A percentile compares a stretch with the other conserved stretches of the same genome.
These are phyloP conservation scores for Lactarius hatsudake DNA, from an alignment of 768 basidiomycete genomes.

Conservation along the genomic window DNA sequence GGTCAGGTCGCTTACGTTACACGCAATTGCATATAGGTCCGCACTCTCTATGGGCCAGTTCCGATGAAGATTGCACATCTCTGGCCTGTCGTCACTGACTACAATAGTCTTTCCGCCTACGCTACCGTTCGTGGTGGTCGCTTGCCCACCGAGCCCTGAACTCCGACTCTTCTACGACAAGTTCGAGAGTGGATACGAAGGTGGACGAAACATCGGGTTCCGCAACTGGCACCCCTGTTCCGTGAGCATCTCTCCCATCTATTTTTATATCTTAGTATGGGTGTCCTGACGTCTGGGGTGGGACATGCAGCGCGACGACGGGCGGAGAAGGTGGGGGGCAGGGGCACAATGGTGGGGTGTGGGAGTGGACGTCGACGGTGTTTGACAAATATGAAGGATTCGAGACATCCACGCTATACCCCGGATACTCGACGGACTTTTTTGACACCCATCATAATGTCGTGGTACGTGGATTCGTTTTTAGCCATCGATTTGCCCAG, in stretches of 20 bases:
- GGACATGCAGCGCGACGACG: conserved; percentile 57
- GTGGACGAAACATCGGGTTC: conserved; percentile 81
- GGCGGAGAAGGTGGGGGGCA: conserved; percentile 52
- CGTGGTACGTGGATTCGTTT: conserved; percentile 57
- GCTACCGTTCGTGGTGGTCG: conserved; percentile 89
- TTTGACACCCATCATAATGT: conserved; percentile 85
- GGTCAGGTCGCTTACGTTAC: neutral
- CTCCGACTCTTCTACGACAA: conserved; percentile 74
- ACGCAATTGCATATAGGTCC: conserved; percentile 49
- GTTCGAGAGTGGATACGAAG: conserved; percentile 70
- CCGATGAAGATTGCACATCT: conserved; percentile 68
- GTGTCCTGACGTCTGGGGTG: conserved; percentile 9
- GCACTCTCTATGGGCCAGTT: conserved; percentile 86
- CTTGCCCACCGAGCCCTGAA: conserved; percentile 87
- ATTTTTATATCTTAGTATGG: neutral
- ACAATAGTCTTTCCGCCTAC: conserved; percentile 73
- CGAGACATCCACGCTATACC: conserved; percentile 73
- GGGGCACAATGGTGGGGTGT: conserved; percentile 91
- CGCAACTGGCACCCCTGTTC: conserved; percentile 92
- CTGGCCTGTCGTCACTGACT: conserved; percentile 86
- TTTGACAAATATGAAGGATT: conserved; percentile 76
- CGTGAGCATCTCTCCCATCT: conserved; percentile 50
- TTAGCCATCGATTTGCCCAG: neutral
- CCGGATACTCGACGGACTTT: conserved; percentile 90
- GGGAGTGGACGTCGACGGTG: conserved; percentile 94